Conservation (phyloP, 306 rosid genomes). For the Glycine soja region DNA sequence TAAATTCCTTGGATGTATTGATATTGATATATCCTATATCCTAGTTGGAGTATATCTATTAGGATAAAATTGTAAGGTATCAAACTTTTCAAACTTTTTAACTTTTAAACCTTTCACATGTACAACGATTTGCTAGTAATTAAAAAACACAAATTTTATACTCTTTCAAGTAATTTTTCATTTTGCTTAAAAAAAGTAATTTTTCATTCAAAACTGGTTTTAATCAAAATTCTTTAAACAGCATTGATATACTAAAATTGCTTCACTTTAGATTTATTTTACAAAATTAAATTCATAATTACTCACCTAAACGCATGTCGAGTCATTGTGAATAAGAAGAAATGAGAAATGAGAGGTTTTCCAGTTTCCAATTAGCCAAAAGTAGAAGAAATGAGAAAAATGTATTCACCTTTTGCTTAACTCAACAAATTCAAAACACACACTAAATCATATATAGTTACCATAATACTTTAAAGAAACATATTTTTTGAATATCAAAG, state of each 20-base stretch:
- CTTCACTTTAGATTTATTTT: neutral
- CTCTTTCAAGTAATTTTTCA: neutral
- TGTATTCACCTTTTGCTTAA: too few species aligned
- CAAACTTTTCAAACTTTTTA: too few species aligned
- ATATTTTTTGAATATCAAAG: neutral
- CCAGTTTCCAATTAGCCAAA: too few species aligned
- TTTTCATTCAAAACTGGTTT: neutral
- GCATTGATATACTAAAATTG: neutral
- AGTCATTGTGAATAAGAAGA: too few species aligned
- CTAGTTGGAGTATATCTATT: too few species aligned
- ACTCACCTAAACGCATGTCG: neutral
- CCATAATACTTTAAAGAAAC: neutral
- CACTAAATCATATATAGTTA: neutral
- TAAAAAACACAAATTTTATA: neutral
- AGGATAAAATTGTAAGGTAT: too few species aligned
- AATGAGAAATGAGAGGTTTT: too few species aligned
- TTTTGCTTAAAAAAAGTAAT: neutral
- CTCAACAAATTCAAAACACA: too few species aligned
- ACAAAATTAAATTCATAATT: too few species aligned
- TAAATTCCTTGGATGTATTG: neutral
- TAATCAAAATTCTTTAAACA: neutral
- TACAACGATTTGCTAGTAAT: neutral
- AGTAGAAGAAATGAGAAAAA: too few species aligned
- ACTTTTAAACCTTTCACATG: neutral
- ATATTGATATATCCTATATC: too few species aligned